A percentile compares a stretch with the other conserved stretches of the same genome.
These are phyloP conservation scores for Tephrocybe rancida DNA, from an alignment of 768 basidiomycete species.

Conservation along the genomic window DNA sequence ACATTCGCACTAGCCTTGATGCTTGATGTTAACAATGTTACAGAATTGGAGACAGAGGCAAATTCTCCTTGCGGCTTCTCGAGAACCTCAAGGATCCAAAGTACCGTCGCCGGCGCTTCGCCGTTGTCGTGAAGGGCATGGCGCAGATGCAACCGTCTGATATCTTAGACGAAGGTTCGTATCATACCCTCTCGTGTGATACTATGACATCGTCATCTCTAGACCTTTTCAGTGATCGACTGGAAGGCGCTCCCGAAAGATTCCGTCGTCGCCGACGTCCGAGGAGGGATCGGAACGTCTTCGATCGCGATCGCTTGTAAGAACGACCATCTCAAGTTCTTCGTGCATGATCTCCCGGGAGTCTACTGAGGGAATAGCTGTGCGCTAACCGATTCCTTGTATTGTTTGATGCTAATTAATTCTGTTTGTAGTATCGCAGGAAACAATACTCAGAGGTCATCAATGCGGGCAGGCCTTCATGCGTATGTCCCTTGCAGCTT, in stretches of 20 bases:
- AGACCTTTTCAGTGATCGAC: conserved; percentile 19
- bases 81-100: conserved; percentile 27
- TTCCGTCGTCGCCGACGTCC: conserved; percentile 30
- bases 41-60: conserved; percentile 22
- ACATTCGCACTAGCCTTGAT: neutral
- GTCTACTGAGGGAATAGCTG: conserved; percentile 16
- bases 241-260: conserved; percentile 24
- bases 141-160: conserved; percentile 8
- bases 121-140: conserved; percentile 4
- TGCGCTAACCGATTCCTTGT: neutral
- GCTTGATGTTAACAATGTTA: conserved; percentile 1
- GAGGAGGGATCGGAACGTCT: conserved; percentile 28
- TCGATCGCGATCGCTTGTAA: conserved; percentile 21
- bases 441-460: conserved; percentile 5
- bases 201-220: neutral
- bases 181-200: too few species aligned
- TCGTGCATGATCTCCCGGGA: conserved; percentile 26
- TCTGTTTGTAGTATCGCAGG: neutral
- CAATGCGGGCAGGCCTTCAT: conserved; percentile 2
- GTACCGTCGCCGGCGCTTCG: conserved; percentile 8
- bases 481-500: neutral
- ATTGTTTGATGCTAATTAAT: neutral
- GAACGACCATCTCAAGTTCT: conserved; percentile 19
- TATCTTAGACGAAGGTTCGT: conserved; percentile 9
- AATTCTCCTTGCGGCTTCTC: conserved; percentile 24